Percentiles rank a stretch among this genome's conserved stretches.
Evolutionary conservation across 768 basidiomycete species (phyloP).

Genomic region (Flagelloscypha sp.): DNA sequence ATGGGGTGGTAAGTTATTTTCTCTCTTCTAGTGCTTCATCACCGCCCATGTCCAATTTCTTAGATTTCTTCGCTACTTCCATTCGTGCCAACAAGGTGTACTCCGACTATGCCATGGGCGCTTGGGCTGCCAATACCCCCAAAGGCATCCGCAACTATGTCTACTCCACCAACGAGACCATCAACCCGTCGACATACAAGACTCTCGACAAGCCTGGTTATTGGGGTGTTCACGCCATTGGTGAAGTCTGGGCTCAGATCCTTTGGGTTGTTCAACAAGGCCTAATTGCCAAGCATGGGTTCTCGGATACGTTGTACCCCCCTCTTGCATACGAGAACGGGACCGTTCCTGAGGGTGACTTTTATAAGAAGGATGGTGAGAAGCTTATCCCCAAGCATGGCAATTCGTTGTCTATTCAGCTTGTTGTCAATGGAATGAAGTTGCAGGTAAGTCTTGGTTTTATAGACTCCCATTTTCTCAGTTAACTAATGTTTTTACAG

Average conservation of each 20-base stretch:
- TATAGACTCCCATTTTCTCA: constrained; percentile 67
- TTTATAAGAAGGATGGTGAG: constrained; percentile 51
- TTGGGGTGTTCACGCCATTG: constrained; percentile 89
- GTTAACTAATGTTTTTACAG: constrained; percentile 94
- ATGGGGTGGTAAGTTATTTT: constrained; percentile 60
- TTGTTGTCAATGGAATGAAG: constrained; percentile 2
- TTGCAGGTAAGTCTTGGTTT: not conserved
- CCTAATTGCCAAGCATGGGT: constrained; percentile 78
- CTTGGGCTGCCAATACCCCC: constrained; percentile 81
- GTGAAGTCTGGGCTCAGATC: constrained; percentile 93
- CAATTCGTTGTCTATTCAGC: constrained; percentile 75
- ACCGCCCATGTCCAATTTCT: not conserved
- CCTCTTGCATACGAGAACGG: constrained; percentile 60
- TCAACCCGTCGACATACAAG: constrained; percentile 92
- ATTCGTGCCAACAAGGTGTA: constrained; percentile 71
- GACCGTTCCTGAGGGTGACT: constrained; percentile 58
- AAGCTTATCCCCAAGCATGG: constrained; percentile 82
- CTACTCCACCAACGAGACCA: constrained; percentile 65
- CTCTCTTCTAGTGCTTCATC: not conserved
- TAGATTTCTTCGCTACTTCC: constrained; percentile 80
- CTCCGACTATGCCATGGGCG: constrained; percentile 83
- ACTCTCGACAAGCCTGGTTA: constrained; percentile 90
- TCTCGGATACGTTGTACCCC: constrained; percentile 71
- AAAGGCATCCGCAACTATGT: constrained; percentile 80
- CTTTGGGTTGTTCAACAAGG: constrained; percentile 73